Evolutionary conservation across 2,329 filamentous ascomycete species (phyloP).

Genomic region (Calonectria pseudoreteaudii): DNA sequence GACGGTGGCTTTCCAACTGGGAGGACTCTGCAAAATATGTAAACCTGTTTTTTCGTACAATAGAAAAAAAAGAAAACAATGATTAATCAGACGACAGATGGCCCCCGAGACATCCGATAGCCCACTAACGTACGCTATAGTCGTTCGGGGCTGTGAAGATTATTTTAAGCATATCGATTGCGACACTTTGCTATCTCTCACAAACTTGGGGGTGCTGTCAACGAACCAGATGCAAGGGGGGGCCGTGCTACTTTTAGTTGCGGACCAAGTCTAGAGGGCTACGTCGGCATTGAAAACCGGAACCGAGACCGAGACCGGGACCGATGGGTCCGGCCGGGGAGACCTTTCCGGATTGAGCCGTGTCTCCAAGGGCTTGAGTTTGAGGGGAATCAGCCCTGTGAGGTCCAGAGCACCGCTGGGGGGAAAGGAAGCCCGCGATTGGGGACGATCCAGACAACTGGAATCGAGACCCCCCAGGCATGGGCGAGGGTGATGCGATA

Average conservation of each 20-base stretch:
- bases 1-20: background rate
- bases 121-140: no score
- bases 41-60: background rate
- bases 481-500: background rate
- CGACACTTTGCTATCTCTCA: background rate
- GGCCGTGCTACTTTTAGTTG: background rate
- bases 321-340: background rate
- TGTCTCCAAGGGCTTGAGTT: background rate
- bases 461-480: background rate
- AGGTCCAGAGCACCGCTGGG: background rate
- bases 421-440: background rate
- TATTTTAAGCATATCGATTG: constrained; percentile 3
- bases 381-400: constrained; percentile 8
- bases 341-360: background rate
- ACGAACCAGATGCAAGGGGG: background rate
- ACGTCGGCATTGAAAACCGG: constrained; percentile 13
- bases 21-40: background rate
- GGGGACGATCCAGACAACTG: background rate
- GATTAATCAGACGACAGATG: no score
- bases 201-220: background rate
- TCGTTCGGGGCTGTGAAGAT: constrained; percentile 6
- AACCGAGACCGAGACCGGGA: constrained; percentile 25
- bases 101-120: background rate
- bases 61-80: no score
- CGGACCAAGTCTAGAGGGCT: no score